Evolutionary conservation across 805 yeast species (phyloP).

Genomic region (Blastobotrys mokoenaii): DNA sequence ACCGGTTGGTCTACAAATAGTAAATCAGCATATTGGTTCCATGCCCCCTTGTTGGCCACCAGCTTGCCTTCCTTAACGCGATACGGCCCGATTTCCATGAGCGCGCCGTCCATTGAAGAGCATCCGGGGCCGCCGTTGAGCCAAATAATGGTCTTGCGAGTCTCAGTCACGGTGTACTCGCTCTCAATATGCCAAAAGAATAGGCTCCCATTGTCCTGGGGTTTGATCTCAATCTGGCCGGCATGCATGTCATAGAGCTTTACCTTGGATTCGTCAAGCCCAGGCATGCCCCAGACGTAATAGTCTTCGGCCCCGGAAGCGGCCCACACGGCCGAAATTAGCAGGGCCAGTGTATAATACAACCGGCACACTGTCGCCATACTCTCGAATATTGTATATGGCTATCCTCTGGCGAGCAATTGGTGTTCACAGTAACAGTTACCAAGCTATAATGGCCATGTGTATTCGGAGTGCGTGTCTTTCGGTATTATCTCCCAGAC

Average conservation of each 20-base stretch:
- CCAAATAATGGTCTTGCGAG: slow-evolving; percentile 51
- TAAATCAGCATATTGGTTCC: slow-evolving; percentile 74
- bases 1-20: slow-evolving; percentile 91
- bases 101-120: slow-evolving; percentile 94
- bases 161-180: slow-evolving; percentile 24
- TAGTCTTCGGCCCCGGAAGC: slow-evolving; percentile 19
- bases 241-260: slow-evolving; percentile 38
- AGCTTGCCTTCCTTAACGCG: slow-evolving; percentile 45
- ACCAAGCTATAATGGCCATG: not conserved
- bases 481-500: too few relatives aligned
- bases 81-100: slow-evolving; percentile 88
- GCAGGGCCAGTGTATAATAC: too few relatives aligned
- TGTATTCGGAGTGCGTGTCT: too few relatives aligned
- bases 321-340: too few relatives aligned
- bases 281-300: slow-evolving; percentile 28
- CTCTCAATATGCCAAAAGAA: slow-evolving; percentile 68
- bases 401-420: not conserved
- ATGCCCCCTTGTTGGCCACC: slow-evolving; percentile 58
- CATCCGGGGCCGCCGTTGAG: slow-evolving; percentile 98
- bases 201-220: slow-evolving; percentile 47
- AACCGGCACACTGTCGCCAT: not conserved
- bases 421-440: not conserved
- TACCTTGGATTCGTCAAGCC: slow-evolving; percentile 17
- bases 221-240: slow-evolving; percentile 46
- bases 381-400: too few relatives aligned